phyloP scores from a whole-genome alignment of 768 basidiomycete species.

The Termitomyces sp. region DNA sequence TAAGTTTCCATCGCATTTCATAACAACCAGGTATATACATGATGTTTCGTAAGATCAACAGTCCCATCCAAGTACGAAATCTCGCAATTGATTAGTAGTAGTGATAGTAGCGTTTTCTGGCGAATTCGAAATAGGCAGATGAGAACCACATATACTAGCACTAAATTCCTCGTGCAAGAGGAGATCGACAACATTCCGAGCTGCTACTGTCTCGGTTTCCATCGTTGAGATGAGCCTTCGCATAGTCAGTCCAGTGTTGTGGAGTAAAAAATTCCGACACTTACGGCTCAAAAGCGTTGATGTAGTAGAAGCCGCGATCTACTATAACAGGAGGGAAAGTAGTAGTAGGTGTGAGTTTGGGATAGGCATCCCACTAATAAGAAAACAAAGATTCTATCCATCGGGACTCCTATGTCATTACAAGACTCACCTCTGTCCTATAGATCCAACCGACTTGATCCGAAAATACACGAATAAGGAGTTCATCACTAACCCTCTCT shows the following conservation, averaged over 20 bases:
- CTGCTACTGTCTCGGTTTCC: constrained; percentile 87
- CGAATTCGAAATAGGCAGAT: constrained; percentile 19
- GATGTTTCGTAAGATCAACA: constrained; percentile 36
- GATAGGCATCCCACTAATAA: constrained; percentile 75
- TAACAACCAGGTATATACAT: background rate
- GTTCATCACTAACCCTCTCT: constrained; percentile 56
- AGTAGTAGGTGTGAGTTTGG: constrained; percentile 60
- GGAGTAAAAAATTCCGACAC: constrained; percentile 23
- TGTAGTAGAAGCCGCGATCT: constrained; percentile 79
- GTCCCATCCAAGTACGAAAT: constrained; percentile 73
- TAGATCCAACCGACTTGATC: constrained; percentile 75
- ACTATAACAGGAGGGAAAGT: constrained; percentile 76
- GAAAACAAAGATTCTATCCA: background rate
- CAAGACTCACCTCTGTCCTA: constrained; percentile 62
- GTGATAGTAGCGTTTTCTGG: constrained; percentile 4
- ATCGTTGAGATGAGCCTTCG: constrained; percentile 81
- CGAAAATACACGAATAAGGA: constrained; percentile 62
- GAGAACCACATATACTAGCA: constrained; percentile 60
- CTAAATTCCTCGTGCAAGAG: constrained; percentile 70
- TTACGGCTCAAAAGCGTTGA: constrained; percentile 88
- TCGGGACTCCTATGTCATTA: background rate
- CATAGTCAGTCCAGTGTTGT: background rate
- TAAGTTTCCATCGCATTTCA: constrained; percentile 2
- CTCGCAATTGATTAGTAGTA: constrained; percentile 12
- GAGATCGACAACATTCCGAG: constrained; percentile 79